phyloP scores from a whole-genome alignment of 2,329 filamentous ascomycete species.

The Ambrosiella xylebori region DNA sequence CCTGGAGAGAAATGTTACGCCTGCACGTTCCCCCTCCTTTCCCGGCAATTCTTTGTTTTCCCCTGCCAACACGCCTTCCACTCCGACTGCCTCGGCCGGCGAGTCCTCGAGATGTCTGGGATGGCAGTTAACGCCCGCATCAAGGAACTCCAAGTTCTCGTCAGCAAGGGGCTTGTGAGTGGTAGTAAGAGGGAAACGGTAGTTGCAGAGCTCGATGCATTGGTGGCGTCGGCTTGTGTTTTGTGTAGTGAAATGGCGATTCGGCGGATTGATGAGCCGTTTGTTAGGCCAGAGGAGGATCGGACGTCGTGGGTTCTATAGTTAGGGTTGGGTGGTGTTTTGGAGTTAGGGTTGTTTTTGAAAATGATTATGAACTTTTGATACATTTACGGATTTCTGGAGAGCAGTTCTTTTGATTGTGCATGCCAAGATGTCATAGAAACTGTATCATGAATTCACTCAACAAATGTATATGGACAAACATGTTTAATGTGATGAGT shows the following conservation, averaged over 20 bases:
- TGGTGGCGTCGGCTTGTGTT: constrained; percentile 82
- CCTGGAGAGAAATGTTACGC: constrained; percentile 88
- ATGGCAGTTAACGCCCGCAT: constrained; percentile 63
- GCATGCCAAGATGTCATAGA: too few relatives aligned
- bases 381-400: not conserved
- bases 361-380: not conserved
- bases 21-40: constrained; percentile 70
- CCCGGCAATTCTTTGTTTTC: constrained; percentile 92
- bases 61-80: constrained; percentile 97
- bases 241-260: constrained; percentile 91
- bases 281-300: constrained; percentile 58
- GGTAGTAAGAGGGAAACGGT: constrained; percentile 63
- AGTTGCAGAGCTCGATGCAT: constrained; percentile 74
- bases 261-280: constrained; percentile 84
- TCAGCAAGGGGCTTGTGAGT: constrained; percentile 56
- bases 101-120: constrained; percentile 68
- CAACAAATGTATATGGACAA: too few relatives aligned
- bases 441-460: too few relatives aligned
- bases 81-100: constrained; percentile 76
- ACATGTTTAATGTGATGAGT: too few relatives aligned
- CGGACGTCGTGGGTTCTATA: constrained; percentile 54
- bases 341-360: not conserved
- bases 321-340: not conserved
- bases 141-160: constrained; percentile 66
- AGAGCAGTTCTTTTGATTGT: not conserved